These are phyloP conservation scores for Encephalitozoon cuniculi DNA, from an alignment of 371 early-diverging fungal genomes.

Conservation along the genomic window DNA sequence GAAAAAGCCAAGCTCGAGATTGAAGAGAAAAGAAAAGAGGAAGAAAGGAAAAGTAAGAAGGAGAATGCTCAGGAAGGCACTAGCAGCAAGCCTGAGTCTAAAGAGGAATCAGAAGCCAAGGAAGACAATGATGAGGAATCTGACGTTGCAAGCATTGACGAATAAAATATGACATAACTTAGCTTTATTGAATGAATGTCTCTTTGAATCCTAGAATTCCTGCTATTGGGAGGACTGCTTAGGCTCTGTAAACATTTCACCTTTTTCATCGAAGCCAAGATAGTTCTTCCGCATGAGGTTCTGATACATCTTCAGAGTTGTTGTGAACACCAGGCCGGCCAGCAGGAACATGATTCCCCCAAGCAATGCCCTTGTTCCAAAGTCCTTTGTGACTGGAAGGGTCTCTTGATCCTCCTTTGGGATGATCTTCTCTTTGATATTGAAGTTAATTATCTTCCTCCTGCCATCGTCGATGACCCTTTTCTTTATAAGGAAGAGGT, in stretches of 20 bases:
- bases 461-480: conserved; percentile 46
- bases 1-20: conserved; percentile 5
- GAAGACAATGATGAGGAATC: conserved; percentile 11
- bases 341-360: conserved; percentile 45
- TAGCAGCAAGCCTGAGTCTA: conserved; percentile 15
- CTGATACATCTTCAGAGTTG: conserved; percentile 54
- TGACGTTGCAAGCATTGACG: not conserved
- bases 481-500: conserved; percentile 55
- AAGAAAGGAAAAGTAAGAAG: conserved; percentile 23
- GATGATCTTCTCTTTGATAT: conserved; percentile 51
- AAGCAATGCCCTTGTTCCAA: conserved; percentile 22
- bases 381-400: conserved; percentile 18
- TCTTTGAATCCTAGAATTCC: not conserved
- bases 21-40: conserved; percentile 23
- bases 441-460: conserved; percentile 42
- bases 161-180: conserved; percentile 13
- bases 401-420: conserved; percentile 26
- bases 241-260: conserved; percentile 5
- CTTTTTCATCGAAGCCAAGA: not conserved
- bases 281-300: conserved; percentile 31
- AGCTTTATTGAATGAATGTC: not conserved
- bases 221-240: not conserved
- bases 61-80: not conserved
- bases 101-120: not conserved
- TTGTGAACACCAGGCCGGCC: conserved; percentile 52